A percentile compares a stretch with the other conserved stretches of the same genome.
Evolutionary conservation across 495 filamentous ascomycete species (phyloP).

Genomic region (Penicillium canescens): DNA sequence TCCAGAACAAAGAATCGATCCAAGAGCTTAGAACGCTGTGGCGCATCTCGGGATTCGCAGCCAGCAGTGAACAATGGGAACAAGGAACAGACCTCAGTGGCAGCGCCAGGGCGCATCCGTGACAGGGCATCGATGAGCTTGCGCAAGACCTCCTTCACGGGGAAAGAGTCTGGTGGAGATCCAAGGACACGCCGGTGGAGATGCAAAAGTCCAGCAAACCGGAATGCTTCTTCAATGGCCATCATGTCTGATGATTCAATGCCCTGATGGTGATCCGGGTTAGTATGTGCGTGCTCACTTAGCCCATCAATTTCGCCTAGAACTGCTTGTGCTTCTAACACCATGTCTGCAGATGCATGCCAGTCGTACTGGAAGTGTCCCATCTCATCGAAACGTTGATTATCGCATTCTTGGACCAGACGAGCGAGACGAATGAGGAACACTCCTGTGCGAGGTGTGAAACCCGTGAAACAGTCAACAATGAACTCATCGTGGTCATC

Average conservation of each 20-base stretch:
- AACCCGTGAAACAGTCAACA: constrained; percentile 82
- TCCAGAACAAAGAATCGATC: constrained; percentile 70
- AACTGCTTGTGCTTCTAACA: constrained; percentile 55
- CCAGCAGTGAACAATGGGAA: constrained; percentile 88
- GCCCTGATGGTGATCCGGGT: constrained; percentile 35
- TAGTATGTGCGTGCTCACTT: constrained; percentile 30
- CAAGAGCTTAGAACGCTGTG: constrained; percentile 60
- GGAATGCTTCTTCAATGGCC: constrained; percentile 79
- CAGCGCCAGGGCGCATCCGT: constrained; percentile 64
- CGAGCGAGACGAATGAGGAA: constrained; percentile 75
- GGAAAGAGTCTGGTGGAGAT: constrained; percentile 50
- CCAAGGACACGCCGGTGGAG: constrained; percentile 72
- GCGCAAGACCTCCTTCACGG: constrained; percentile 64
- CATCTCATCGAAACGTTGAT: constrained; percentile 60
- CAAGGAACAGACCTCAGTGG: constrained; percentile 73
- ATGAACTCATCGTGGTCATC: constrained; percentile 54
- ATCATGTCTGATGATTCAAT: constrained; percentile 57
- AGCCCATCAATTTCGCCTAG: constrained; percentile 48
- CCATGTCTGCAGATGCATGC: constrained; percentile 56
- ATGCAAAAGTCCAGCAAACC: constrained; percentile 77
- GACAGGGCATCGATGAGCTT: constrained; percentile 61
- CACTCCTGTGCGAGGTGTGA: constrained; percentile 66
- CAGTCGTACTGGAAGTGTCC: constrained; percentile 55
- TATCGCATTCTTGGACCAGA: constrained; percentile 70
- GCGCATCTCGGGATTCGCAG: constrained; percentile 62